These are phyloP conservation scores for Moesziomyces sp. DNA, from an alignment of 1,284 basidiomycete species.

Conservation along the genomic window DNA sequence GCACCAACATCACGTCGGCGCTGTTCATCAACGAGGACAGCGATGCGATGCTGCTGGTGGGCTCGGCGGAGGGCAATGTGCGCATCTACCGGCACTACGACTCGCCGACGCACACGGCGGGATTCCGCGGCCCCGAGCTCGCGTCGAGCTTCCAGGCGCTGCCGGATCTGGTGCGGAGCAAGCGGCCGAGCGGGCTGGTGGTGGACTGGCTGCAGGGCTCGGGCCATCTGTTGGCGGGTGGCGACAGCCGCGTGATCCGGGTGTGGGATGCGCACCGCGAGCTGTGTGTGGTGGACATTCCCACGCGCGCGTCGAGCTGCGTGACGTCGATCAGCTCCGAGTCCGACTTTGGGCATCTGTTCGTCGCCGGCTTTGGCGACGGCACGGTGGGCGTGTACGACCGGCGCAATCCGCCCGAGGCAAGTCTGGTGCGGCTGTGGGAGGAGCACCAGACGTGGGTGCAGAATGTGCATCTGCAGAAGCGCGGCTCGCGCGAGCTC, in stretches of 20 bases:
- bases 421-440: conserved; percentile 85
- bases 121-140: conserved; percentile 74
- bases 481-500: conserved; percentile 78
- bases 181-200: conserved; percentile 83
- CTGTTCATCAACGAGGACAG: conserved; percentile 96
- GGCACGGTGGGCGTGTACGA: conserved; percentile 92
- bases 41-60: conserved; percentile 87
- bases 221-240: conserved; percentile 86
- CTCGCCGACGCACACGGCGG: conserved; percentile 29
- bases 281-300: conserved; percentile 81
- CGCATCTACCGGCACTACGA: conserved; percentile 90
- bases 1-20: conserved; percentile 87
- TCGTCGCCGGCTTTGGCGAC: conserved; percentile 92
- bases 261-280: conserved; percentile 97
- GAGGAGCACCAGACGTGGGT: conserved; percentile 86
- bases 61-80: conserved; percentile 87
- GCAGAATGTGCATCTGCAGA: conserved; percentile 88
- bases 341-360: conserved; percentile 79
- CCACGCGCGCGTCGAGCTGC: conserved; percentile 88
- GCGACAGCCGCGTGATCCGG: conserved; percentile 87
- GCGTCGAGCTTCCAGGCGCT: conserved; percentile 92
- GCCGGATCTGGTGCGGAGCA: conserved; percentile 78
- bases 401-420: conserved; percentile 83
- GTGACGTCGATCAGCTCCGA: conserved; percentile 88
- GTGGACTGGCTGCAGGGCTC: conserved; percentile 93